Evolutionary conservation across 352 stramenopile genomes (phyloP).

Genomic region (Elongisporangium prolatum): DNA sequence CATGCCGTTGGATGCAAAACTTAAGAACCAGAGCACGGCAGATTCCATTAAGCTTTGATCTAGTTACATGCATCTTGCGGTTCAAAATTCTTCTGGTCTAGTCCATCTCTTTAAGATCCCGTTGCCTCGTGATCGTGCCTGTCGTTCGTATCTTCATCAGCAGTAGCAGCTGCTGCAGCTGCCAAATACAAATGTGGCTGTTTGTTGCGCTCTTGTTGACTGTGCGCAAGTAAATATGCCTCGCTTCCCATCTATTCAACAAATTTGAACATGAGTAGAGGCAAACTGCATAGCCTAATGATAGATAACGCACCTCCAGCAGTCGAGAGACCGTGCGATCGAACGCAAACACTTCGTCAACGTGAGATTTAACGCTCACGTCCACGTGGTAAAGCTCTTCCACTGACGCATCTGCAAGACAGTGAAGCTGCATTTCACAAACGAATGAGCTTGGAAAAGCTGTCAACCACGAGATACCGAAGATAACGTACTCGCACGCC

Average conservation of each 20-base stretch:
- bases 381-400: constrained; percentile 68
- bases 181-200: constrained; percentile 24
- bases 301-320: constrained; percentile 43
- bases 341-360: constrained; percentile 84
- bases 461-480: constrained; percentile 1
- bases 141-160: not conserved
- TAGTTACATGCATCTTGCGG: not conserved
- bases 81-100: not conserved
- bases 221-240: constrained; percentile 58
- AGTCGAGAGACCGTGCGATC: constrained; percentile 85
- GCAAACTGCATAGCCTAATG: not conserved
- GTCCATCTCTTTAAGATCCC: not conserved
- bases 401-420: constrained; percentile 48
- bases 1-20: not conserved
- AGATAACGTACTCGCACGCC: constrained; percentile 47
- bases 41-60: not conserved
- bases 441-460: not conserved
- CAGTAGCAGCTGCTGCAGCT: constrained; percentile 7
- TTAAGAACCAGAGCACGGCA: not conserved
- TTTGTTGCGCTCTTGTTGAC: constrained; percentile 12
- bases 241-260: constrained; percentile 58
- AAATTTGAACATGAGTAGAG: not conserved
- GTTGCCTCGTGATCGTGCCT: constrained; percentile 7
- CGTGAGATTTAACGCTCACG: constrained; percentile 39
- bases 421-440: constrained; percentile 50